Base-by-base conservation (phyloP, 2,329 filamentous ascomycete genomes). In the Aureobasidium lini region DNA sequence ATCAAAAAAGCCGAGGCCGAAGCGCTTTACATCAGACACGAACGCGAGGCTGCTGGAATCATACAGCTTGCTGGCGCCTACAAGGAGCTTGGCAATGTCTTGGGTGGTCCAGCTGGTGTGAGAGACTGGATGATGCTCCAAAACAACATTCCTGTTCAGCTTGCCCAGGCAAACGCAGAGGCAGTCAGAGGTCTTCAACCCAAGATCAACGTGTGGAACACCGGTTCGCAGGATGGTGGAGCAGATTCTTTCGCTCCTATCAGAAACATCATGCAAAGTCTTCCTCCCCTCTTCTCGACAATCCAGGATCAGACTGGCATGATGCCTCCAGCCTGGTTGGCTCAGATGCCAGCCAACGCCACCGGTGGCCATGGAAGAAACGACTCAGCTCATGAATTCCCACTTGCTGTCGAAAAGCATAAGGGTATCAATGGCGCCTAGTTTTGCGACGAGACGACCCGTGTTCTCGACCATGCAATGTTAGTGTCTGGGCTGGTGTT, bases 151-250 rank as follows among this genome's bases (percentile, higher is more conserved):
- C 93, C 90, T 72, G 82, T 89, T 69, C 81, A 86, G 66, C 81
- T 95, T 52, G 90, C 90, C 60, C 80, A 87, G 66, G 89, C 88
- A 52, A 95, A 95, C 66, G 89, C 87, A 48, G 71, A 79, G 34
- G 90, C 89, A 34, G 83, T 95, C 69, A 79, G 83, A 54, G 90
- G 90, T 29, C 75, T 95, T 65, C 83, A 91, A 71, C 90, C 90
- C 64, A 95, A 95, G 85, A 94, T 95, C 76, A 91, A 86, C 63
- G 85, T 93, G 29, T 95, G 90, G 90, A 94, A 90, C 70, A 95
- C 90, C 8, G 88, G 88, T 0, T 71, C 53, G 69, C 67, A 43
- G 78, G 70, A 46, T 6, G 15, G 75, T 73, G 10, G 69, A 70
- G 75, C 81, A 59, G 85, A 89, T 61, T 72, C 79, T 8, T 76